Percentiles rank a stretch among this genome's conserved stretches.
Conservation (phyloP, 1,139 yeast species). For the Hansenula sp. region DNA sequence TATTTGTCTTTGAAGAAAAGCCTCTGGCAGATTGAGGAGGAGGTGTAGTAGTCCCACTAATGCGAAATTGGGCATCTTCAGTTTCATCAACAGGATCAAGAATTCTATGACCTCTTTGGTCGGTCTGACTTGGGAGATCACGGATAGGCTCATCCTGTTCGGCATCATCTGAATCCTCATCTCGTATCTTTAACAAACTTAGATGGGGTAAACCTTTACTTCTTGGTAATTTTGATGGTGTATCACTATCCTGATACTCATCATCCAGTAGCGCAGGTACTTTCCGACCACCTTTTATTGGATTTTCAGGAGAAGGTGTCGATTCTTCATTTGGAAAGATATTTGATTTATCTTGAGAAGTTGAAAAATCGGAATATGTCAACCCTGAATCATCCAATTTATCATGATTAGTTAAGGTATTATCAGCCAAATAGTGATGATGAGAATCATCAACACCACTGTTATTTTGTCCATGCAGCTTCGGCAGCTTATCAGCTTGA, state of each 20-base stretch:
- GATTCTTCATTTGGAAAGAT: slow-evolving; percentile 9
- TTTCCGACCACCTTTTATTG: not conserved
- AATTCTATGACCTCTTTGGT: too few species aligned
- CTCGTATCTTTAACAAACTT: slow-evolving; percentile 18
- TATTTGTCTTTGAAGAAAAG: not conserved
- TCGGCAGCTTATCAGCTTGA: not conserved
- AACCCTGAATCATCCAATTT: slow-evolving; percentile 2
- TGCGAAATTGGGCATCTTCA: not conserved
- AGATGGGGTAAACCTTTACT: slow-evolving; percentile 20
- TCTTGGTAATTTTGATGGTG: slow-evolving; percentile 21
- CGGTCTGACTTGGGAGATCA: too few species aligned
- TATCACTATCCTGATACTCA: not conserved
- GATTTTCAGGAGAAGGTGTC: slow-evolving; percentile 9
- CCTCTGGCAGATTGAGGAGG: not conserved
- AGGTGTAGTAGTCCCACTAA: not conserved
- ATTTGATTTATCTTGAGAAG: not conserved
- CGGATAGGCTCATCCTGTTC: not conserved
- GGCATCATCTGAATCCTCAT: slow-evolving; percentile 14
- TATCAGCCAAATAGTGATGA: slow-evolving; percentile 16
- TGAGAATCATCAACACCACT: slow-evolving; percentile 5
- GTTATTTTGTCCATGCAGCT: not conserved
- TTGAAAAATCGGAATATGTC: slow-evolving; percentile 3
- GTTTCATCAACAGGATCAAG: not conserved
- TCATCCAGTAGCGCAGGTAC: not conserved
- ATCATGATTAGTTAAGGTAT: slow-evolving; percentile 5